Evolutionary conservation across 257 asterid genomes (phyloP).

Genomic region (Oldenlandia corymbosa): DNA sequence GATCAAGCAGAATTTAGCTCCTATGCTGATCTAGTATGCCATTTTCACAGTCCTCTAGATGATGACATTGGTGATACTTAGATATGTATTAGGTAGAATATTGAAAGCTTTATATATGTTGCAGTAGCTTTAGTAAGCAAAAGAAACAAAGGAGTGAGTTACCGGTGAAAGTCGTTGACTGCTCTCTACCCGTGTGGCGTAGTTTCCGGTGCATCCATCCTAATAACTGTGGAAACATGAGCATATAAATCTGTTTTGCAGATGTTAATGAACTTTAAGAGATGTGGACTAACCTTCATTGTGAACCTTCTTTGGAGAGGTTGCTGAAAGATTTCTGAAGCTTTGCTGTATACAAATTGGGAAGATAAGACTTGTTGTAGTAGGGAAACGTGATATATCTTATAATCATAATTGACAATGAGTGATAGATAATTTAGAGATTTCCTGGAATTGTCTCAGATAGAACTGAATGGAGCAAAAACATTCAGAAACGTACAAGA

Average conservation of each 20-base stretch:
- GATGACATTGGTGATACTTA: neutral
- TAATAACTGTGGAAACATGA: slow-evolving; percentile 56
- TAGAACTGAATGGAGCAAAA: slow-evolving; percentile 33
- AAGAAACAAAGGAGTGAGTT: slow-evolving; percentile 16
- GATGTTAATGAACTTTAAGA: slow-evolving; percentile 13
- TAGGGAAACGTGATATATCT: slow-evolving; percentile 29
- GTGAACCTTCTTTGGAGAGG: slow-evolving; percentile 29
- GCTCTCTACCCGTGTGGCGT: slow-evolving; percentile 40
- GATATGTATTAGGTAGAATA: neutral
- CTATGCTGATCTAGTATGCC: neutral
- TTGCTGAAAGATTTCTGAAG: slow-evolving; percentile 23
- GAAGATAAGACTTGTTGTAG: slow-evolving; percentile 17
- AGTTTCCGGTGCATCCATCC: slow-evolving; percentile 84
- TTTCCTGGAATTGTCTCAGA: slow-evolving; percentile 36
- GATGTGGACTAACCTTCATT: slow-evolving; percentile 60
- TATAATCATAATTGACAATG: slow-evolving; percentile 28
- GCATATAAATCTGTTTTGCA: slow-evolving; percentile 22
- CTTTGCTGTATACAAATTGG: slow-evolving; percentile 17
- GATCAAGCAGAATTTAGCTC: neutral
- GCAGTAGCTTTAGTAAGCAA: neutral
- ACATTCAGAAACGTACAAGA: slow-evolving; percentile 59
- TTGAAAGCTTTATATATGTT: neutral
- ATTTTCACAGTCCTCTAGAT: neutral
- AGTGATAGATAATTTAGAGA: slow-evolving; percentile 28
- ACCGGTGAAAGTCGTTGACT: slow-evolving; percentile 50